Evolutionary conservation across 2,329 filamentous ascomycete species (phyloP), one percentile per base, ranked within the genome.

Genomic region (Trichoderma sp.): DNA sequence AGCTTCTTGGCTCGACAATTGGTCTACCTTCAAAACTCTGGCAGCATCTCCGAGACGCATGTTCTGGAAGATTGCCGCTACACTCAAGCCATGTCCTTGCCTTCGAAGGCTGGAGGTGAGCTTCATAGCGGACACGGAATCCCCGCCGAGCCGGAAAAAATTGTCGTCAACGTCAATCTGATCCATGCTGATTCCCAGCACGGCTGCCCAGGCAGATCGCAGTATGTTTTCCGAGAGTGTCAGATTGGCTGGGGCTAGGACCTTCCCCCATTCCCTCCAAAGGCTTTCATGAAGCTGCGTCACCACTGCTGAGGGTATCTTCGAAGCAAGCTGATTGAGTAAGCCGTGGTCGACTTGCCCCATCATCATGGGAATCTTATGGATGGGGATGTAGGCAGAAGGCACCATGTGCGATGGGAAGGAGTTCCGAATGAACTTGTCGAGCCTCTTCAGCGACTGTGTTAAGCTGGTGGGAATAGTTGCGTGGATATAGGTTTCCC

Each of bases 81-180:
- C 72, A 6, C 71, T 71, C 14, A 73, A 41, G 7, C 66, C 66
- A 41, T 71, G 71, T 0, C 72, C 71, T 1, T 67, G 69, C 3
- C 67, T 68, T 39, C 71, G 67, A 12, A 73, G 55, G 3, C 68
- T 68, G 0, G 72, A 73, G 1, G 72, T 72, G 65, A 73, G 70
- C 14, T 70, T 67, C 72, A 73, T 73, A 1, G 72, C 71, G 2
- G 72, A 68, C 17, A 89, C 50, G 7, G 50, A 52, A 14, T 52
- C 50, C 9, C 50, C 50, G n/a, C 50, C 50, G 19, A 52, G 50
- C 3, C 58, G 51, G 43, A 68, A 67, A 28, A 67, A 68, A 57
- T 65, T 80, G 65, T 81, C 76, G 12, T 79, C 74, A 3, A 73
- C 65, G 5, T 76, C 74, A 24, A 82, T 78, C 4, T 50, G 47